phyloP scores from a whole-genome alignment of 2,329 filamentous ascomycete genomes.

The Colletotrichum sp. region DNA sequence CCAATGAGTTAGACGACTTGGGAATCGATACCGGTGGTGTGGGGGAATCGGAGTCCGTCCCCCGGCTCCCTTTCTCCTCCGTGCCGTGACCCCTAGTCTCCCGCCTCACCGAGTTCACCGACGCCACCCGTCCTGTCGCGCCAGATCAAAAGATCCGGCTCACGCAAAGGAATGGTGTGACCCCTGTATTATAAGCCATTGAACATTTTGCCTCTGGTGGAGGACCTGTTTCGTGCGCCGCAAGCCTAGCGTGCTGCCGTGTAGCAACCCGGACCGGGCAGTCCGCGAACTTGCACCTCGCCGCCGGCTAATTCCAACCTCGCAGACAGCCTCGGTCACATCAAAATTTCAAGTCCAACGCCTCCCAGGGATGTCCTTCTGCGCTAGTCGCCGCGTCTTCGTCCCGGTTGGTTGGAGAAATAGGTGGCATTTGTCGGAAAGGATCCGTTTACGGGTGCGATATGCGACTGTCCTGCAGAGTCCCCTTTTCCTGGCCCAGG shows the following conservation, averaged over 20 bases:
- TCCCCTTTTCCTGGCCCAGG: neutral
- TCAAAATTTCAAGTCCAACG: neutral
- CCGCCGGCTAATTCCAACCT: neutral
- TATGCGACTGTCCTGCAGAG: neutral
- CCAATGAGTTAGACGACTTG: neutral
- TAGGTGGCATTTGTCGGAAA: neutral
- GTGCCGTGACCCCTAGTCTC: neutral
- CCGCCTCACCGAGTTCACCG: neutral
- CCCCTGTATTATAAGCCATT: neutral
- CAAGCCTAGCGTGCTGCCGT: neutral
- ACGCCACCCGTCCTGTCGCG: neutral
- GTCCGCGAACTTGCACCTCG: neutral
- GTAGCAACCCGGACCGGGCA: neutral
- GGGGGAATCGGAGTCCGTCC: neutral
- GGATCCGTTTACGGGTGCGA: neutral
- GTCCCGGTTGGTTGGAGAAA: neutral
- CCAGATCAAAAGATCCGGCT: neutral
- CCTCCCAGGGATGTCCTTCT: neutral
- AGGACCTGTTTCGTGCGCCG: neutral
- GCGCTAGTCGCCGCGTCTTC: neutral
- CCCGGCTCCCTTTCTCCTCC: neutral
- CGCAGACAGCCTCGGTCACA: neutral
- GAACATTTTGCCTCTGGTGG: neutral
- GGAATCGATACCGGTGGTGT: neutral
- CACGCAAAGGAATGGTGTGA: neutral